Evolutionary conservation across 2,329 filamentous ascomycete species (phyloP), one percentile per base, ranked within the genome.

Genomic region (Diatrype stigma): DNA sequence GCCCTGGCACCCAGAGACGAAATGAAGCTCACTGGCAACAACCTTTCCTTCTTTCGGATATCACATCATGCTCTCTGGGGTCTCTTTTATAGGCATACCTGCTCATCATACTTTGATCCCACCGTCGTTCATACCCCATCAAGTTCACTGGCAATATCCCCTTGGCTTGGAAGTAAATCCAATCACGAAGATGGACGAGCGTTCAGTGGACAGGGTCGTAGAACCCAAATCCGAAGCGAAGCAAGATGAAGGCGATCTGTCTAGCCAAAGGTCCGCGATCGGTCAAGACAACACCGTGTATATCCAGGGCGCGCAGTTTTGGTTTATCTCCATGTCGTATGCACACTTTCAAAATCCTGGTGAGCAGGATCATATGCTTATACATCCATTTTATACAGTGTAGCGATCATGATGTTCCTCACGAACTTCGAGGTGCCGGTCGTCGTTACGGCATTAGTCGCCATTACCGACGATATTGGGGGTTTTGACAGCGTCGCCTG

Each of bases 361-460:
- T 5, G 21, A 26, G 16, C 2, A 8, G 2, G 2, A 14, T 8
- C 22, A 17, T 16, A 21, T 11, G 17, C 19, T 16, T 11, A 42
- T 6, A 35, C 42, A 22, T 23, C 53, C 19, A 55, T 23, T 28
- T 16, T 10, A 40, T 19, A 51, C 14, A 59, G 55, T 11, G 48
- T 59, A 17, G 51, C 52, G 1, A 49, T 57, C 3, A 54, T 60
- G 35, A 55, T 59, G 51, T 60, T 60, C n/a, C 5, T 60, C 3
- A 51, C 51, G 2, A 58, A 55, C 30, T 28, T 61, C 0, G 57
- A 61, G 12, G 42, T 60, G 4, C 54, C 56, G 5, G 55, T 61
- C 2, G 52, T 60, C 2, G 50, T 46, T 8, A 61, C 59, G 0
- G 47, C 59, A 1, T 16, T 61, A 10, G 59, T 61, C 8, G 21